Percentiles rank a stretch among this genome's conserved stretches.
Conservation (phyloP, 352 stramenopile species). For the Phytopythium aichiense region DNA sequence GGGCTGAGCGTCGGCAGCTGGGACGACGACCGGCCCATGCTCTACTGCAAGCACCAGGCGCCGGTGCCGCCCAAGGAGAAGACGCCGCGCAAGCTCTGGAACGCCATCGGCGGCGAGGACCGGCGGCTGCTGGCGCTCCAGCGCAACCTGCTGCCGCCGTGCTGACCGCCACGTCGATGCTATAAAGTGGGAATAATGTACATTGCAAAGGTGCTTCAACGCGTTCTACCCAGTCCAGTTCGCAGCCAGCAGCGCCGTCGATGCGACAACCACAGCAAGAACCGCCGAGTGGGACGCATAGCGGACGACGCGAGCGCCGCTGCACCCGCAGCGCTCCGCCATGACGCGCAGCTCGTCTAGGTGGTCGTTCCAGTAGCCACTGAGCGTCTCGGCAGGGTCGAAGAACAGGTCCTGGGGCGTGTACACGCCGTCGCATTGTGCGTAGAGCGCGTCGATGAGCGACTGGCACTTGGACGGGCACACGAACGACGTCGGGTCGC, state of each 20-base stretch:
- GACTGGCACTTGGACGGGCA: slow-evolving; percentile 68
- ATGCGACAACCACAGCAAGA: background rate
- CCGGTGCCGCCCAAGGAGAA: slow-evolving; percentile 50
- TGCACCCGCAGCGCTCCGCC: slow-evolving; percentile 60
- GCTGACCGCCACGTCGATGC: background rate
- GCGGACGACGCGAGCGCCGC: background rate
- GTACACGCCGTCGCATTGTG: slow-evolving; percentile 59
- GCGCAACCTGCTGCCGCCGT: slow-evolving; percentile 31
- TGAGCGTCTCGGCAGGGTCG: slow-evolving; percentile 46
- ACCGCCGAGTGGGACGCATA: background rate
- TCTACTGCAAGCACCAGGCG: slow-evolving; percentile 60
- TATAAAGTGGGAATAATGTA: background rate
- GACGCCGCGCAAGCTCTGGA: slow-evolving; percentile 72
- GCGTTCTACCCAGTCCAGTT: background rate
- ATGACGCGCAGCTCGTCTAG: slow-evolving; percentile 44
- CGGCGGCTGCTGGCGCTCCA: slow-evolving; percentile 65
- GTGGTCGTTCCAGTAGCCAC: slow-evolving; percentile 66
- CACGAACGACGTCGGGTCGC: slow-evolving; percentile 39
- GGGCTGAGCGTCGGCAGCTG: slow-evolving; percentile 3
- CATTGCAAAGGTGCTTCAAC: background rate
- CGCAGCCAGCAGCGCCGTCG: background rate
- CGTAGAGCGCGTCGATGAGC: slow-evolving; percentile 66
- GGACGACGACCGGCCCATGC: slow-evolving; percentile 18
- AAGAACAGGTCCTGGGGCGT: slow-evolving; percentile 58
- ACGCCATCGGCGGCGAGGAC: slow-evolving; percentile 71